Base-by-base conservation (phyloP, 2,329 filamentous ascomycete genomes). In the Myriosclerotinia scirpicola region DNA sequence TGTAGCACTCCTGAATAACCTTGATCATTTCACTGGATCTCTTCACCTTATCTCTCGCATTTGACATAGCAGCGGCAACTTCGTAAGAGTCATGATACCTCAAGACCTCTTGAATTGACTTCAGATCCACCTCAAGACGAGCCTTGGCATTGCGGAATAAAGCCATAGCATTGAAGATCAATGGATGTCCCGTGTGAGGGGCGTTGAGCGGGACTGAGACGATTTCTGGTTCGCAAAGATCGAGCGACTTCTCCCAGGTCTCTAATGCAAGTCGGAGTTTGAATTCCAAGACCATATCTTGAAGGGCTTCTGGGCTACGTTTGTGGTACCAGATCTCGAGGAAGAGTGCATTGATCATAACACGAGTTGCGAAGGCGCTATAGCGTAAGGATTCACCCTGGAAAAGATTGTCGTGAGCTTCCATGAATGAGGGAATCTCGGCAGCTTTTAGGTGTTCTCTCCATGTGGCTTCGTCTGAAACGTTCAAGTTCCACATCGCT, bases 281-380 rank as follows among this genome's bases (percentile, higher is more conserved):
- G 85, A 97, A 98, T 80, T 98, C 95, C 4, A 94, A 96, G 54
- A 98, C 94, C 50, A 98, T 93, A 76, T 98, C 94, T 80, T 98
- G 95, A 52, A 98, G 83, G 61, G 94, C 93, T 78, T 98, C 93
- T n/a, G 94, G 94, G 78, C 92, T 97, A 76, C 95, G 91, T 85
- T 97, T 97, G 82, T 98, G 92, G 77, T 97, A 96, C 95, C 95
- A 99, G 3, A 98, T 94, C 79, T 98, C 95, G 59, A 99, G 85
- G 83, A 98, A 99, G 71, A 99, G 84, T 14, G 95, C 94, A 76
- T 98, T 99, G 84, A 98, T 97, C 92, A 99, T 96, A 71, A 98
- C 92, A 69, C 95, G 92, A 14, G 95, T 96, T 6, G 93, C 94
- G 77, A 98, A 99, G 1, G 94, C 94, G 76, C 94, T 98, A 82